These are phyloP conservation scores for Wickerhamomyces alni DNA, from an alignment of 805 yeast species.

Conservation along the genomic window DNA sequence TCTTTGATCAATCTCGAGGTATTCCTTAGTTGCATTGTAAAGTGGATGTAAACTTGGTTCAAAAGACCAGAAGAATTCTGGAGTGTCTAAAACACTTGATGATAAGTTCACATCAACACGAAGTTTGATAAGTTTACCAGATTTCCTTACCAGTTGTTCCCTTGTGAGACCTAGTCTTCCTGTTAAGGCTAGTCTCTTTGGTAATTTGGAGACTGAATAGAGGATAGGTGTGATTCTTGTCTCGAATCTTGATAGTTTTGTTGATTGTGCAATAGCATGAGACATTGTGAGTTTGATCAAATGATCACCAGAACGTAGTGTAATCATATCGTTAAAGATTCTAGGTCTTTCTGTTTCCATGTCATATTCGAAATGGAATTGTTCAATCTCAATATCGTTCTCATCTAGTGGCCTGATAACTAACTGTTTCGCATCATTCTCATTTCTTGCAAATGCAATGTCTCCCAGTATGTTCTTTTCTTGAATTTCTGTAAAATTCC, in stretches of 20 bases:
- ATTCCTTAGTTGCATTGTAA: constrained; percentile 84
- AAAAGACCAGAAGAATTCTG: constrained; percentile 92
- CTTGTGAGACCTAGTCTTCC: constrained; percentile 83
- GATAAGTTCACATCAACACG: constrained; percentile 91
- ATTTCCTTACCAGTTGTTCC: constrained; percentile 77
- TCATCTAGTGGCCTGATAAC: constrained; percentile 74
- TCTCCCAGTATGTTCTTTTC: constrained; percentile 94
- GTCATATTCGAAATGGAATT: constrained; percentile 44
- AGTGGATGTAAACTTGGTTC: constrained; percentile 95
- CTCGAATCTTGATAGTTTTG: constrained; percentile 86
- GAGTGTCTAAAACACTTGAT: constrained; percentile 88
- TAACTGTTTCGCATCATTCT: constrained; percentile 41
- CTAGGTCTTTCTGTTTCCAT: constrained; percentile 56
- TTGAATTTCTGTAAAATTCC: constrained; percentile 92
- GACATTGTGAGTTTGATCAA: constrained; percentile 88
- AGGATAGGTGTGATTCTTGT: constrained; percentile 82
- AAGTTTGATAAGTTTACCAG: constrained; percentile 84
- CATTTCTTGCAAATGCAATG: constrained; percentile 46
- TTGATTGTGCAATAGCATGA: constrained; percentile 95
- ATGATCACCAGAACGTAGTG: constrained; percentile 86
- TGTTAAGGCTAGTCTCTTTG: constrained; percentile 83
- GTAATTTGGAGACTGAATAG: constrained; percentile 81
- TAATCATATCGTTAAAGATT: constrained; percentile 91
- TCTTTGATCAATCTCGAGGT: constrained; percentile 89
- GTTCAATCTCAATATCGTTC: constrained; percentile 90